Conservation (phyloP, 257 asterid species). For the Linaria vulgaris region DNA sequence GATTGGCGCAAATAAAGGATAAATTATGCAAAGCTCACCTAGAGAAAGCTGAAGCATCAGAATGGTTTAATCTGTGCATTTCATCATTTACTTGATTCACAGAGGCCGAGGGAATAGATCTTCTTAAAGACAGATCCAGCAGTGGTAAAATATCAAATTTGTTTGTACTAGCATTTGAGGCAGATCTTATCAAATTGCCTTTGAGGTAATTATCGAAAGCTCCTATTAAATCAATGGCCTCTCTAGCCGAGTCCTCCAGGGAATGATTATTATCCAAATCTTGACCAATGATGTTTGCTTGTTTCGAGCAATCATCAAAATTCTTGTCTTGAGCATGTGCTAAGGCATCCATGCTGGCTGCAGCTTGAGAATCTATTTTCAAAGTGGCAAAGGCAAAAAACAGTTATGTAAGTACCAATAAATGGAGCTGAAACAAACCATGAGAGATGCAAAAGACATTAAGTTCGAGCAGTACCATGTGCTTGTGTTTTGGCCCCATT, state of each 20-base stretch:
- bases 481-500: slow-evolving; percentile 29
- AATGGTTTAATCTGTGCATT: slow-evolving; percentile 59
- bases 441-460: slow-evolving; percentile 11
- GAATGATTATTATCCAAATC: slow-evolving; percentile 32
- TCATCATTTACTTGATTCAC: slow-evolving; percentile 52
- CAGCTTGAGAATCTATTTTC: slow-evolving; percentile 35
- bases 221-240: slow-evolving; percentile 89
- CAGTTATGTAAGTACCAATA: slow-evolving; percentile 18
- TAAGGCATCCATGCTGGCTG: slow-evolving; percentile 20
- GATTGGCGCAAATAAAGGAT: neutral
- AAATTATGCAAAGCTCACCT: slow-evolving; percentile 51
- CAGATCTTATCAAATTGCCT: slow-evolving; percentile 33
- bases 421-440: slow-evolving; percentile 2
- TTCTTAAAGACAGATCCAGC: slow-evolving; percentile 75
- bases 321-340: slow-evolving; percentile 33
- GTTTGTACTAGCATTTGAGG: slow-evolving; percentile 39
- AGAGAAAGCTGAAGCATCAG: slow-evolving; percentile 88
- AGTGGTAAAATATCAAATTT: slow-evolving; percentile 49
- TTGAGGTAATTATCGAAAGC: slow-evolving; percentile 59
- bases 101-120: slow-evolving; percentile 50
- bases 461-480: slow-evolving; percentile 22
- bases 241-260: slow-evolving; percentile 34
- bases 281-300: slow-evolving; percentile 28
- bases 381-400: slow-evolving; percentile 2
- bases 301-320: slow-evolving; percentile 29